A percentile compares a stretch with the other conserved stretches of the same genome.
phyloP scores from a whole-genome alignment of 139 green algal genomes.

The Edaphochlamys debaryana region DNA sequence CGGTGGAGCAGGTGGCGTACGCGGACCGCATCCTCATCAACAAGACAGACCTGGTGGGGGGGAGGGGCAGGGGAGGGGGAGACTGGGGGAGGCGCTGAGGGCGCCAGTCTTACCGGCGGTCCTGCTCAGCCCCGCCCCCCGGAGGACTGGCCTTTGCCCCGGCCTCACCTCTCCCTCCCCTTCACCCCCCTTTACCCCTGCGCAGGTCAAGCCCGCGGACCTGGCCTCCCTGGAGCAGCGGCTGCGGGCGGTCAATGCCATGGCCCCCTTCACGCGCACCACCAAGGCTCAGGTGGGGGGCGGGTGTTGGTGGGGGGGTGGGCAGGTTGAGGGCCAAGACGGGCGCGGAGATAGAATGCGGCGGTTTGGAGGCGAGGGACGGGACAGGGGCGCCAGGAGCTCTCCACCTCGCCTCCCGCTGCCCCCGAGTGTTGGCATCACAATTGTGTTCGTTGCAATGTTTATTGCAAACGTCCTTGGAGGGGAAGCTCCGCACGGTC shows the following conservation, averaged over 20 bases:
- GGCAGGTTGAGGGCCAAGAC: background rate
- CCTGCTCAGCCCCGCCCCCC: too few species aligned
- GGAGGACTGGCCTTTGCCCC: too few species aligned
- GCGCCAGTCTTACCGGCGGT: too few species aligned
- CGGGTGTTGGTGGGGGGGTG: background rate
- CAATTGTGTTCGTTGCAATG: too few species aligned
- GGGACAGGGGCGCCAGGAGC: too few species aligned
- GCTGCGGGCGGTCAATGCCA: slow-evolving; percentile 86
- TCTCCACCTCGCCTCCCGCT: too few species aligned
- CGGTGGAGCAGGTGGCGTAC: slow-evolving; percentile 95
- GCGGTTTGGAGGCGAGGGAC: too few species aligned
- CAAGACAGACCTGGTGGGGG: slow-evolving; percentile 89
- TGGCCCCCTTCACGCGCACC: slow-evolving; percentile 71
- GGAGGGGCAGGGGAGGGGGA: background rate
- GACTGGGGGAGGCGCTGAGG: too few species aligned
- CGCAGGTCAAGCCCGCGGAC: slow-evolving; percentile 20
- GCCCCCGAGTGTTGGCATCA: too few species aligned
- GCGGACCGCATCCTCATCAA: slow-evolving; percentile 96
- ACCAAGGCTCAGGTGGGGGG: slow-evolving; percentile 1
- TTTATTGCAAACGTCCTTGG: too few species aligned
- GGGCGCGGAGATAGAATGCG: too few species aligned
- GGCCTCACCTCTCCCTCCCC: background rate
- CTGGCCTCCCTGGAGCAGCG: slow-evolving; percentile 70
- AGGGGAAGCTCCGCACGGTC: too few species aligned
- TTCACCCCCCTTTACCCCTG: background rate